These are phyloP conservation scores for Petrea volubilis DNA, from an alignment of 257 asterid genomes.

Conservation along the genomic window DNA sequence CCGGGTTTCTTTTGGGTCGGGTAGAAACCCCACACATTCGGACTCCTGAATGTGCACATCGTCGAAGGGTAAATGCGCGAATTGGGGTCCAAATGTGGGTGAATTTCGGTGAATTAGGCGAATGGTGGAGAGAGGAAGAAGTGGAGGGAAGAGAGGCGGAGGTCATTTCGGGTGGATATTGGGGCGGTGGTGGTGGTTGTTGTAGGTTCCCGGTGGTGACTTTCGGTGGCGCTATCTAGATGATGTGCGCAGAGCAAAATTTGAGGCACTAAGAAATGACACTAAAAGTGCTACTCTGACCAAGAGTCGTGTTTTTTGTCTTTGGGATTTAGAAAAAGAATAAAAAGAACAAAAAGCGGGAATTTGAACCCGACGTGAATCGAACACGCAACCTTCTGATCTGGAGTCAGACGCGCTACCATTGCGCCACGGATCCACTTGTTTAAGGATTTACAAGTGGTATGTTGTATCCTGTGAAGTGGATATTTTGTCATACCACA, in stretches of 20 bases:
- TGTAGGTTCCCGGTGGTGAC: too few species aligned
- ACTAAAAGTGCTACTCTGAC: constrained; percentile 3
- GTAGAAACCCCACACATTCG: too few species aligned
- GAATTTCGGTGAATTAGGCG: constrained; percentile 22
- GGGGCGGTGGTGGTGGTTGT: too few species aligned
- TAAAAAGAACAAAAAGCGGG: background rate
- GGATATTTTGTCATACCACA: too few species aligned
- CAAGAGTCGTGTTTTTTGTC: background rate
- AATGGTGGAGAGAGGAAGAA: constrained; percentile 26
- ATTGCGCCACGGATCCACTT: constrained; percentile 96
- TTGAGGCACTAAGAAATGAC: too few species aligned
- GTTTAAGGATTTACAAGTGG: too few species aligned
- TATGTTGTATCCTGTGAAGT: too few species aligned
- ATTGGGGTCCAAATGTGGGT: constrained; percentile 21
- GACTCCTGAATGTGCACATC: constrained; percentile 22
- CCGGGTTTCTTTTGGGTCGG: constrained; percentile 39
- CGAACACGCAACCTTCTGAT: constrained; percentile 99
- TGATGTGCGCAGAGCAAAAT: too few species aligned
- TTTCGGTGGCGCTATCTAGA: too few species aligned
- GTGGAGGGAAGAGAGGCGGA: constrained; percentile 26
- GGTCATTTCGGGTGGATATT: constrained; percentile 29
- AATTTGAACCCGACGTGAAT: constrained; percentile 95
- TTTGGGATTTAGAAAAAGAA: too few species aligned
- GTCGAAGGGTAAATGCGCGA: too few species aligned
- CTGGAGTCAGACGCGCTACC: constrained; percentile 99